Base-by-base conservation (phyloP, 2,329 filamentous ascomycete species). In the Cercospora sp. region DNA sequence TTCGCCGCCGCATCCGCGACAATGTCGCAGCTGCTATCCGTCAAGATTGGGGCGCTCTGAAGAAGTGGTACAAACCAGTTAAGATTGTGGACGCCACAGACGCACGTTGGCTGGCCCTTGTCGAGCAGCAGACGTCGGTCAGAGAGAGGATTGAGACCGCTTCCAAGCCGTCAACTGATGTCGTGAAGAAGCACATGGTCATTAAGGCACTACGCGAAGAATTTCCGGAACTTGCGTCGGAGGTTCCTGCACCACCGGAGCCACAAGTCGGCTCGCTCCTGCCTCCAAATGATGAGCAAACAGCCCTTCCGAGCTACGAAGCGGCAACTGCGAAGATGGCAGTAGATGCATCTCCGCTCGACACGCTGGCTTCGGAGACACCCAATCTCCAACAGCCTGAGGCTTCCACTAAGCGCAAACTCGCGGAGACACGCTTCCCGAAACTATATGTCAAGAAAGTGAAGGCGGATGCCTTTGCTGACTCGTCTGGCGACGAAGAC, bases 1-100 rank as follows among this genome's bases (percentile, higher is more conserved):
- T 64, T 16, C 65, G 65, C 42, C 10, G 60, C 23, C 60, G 65
- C 8, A 67, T 67, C 6, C 60, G 55, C 28, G 55, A 64, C 40
- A 67, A 64, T 42, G 65, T 53, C 16, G 55, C 18, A 26, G 53
- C 60, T 28, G 60, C 60, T 18, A 30, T 64, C n/a, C 23, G 36
- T 31, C 33, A 51, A 23, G 48, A 64, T 8, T 57, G 55, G 60
- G 53, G 42, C 9, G n/a, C 30, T 16, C 4, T 64, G 18, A 42
- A 40, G 16, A 64, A 55, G 55, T 63, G 60, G 20, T 67, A 63
- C 28, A 60, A 55, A 40, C 65, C 60, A n/a, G 3, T 9, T 2
- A 60, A 60, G 18, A 10, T 31, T 10, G 23, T 26, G 18, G 20
- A 60, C 36, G 16, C 33, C 10, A 53, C 55, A 2, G 48, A 67